A percentile compares a stretch with the other conserved stretches of the same genome.
Conservation (phyloP, 805 yeast species). For the Scheffersomyces stipitis region DNA sequence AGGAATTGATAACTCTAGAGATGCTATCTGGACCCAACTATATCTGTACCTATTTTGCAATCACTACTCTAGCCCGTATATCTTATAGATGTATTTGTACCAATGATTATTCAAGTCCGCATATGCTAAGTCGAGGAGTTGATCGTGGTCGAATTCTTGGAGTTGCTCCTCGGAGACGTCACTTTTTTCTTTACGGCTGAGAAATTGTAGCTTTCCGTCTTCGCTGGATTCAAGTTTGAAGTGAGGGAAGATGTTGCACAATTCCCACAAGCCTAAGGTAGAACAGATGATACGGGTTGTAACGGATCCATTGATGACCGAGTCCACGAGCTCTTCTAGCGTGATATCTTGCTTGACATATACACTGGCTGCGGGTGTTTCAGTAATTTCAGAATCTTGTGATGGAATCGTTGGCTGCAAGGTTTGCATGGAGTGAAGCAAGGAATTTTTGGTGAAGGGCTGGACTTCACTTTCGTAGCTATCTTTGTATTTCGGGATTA, state of each 20-base stretch:
- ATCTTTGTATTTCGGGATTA: conserved; percentile 1
- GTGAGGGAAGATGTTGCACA: conserved; percentile 15
- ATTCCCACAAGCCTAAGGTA: conserved; percentile 37
- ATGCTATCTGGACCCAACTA: too few species aligned
- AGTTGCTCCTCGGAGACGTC: conserved; percentile 1
- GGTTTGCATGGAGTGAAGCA: conserved; percentile 12
- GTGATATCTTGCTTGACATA: conserved; percentile 6
- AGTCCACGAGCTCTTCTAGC: conserved; percentile 11
- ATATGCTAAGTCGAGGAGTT: conserved; percentile 12
- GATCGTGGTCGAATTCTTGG: not conserved
- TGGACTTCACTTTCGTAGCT: conserved; percentile 1
- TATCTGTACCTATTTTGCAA: too few species aligned
- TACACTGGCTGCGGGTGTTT: conserved; percentile 1
- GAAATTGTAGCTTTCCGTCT: conserved; percentile 5
- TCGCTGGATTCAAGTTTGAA: conserved; percentile 9
- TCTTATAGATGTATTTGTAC: conserved; percentile 28
- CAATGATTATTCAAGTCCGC: conserved; percentile 20
- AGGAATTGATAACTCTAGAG: too few species aligned
- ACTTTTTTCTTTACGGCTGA: conserved; percentile 2
- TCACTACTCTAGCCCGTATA: conserved; percentile 35
- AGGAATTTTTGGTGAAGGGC: conserved; percentile 6
- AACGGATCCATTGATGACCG: conserved; percentile 17
- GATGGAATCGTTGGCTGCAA: conserved; percentile 11
- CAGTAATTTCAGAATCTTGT: too few species aligned
- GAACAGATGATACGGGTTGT: conserved; percentile 34